Percentiles rank a stretch among this genome's conserved stretches.
phyloP scores from a whole-genome alignment of 768 basidiomycete species.

The Leccinellum luteum region DNA sequence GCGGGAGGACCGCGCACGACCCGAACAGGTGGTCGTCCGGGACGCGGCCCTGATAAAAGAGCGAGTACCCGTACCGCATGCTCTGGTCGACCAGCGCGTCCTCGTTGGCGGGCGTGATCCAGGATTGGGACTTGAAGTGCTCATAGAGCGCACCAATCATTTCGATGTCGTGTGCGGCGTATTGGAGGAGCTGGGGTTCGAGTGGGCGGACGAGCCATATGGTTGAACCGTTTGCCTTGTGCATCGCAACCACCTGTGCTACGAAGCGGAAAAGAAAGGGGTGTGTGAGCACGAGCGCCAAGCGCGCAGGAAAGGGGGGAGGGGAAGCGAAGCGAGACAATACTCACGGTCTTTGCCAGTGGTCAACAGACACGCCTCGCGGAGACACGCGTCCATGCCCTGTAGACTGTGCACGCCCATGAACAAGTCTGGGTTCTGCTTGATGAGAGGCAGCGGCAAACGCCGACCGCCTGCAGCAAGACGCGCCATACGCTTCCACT shows the following conservation, averaged over 20 bases:
- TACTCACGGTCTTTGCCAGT: slow-evolving; percentile 36
- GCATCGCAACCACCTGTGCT: slow-evolving; percentile 39
- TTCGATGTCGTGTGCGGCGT: slow-evolving; percentile 43
- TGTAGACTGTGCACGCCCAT: slow-evolving; percentile 33
- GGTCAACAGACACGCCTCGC: slow-evolving; percentile 21
- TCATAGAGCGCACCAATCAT: slow-evolving; percentile 37
- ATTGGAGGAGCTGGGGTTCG: slow-evolving; percentile 33
- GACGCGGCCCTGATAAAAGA: slow-evolving; percentile 28
- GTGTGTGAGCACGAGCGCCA: background rate
- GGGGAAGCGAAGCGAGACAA: background rate
- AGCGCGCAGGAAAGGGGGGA: too few species aligned
- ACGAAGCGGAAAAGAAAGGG: background rate
- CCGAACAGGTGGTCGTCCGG: slow-evolving; percentile 24
- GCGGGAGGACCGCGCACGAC: slow-evolving; percentile 20
- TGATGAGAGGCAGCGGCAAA: slow-evolving; percentile 23
- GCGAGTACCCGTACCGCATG: slow-evolving; percentile 30
- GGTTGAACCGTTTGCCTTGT: slow-evolving; percentile 26
- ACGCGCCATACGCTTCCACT: slow-evolving; percentile 27
- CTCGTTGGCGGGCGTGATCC: slow-evolving; percentile 22
- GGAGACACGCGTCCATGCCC: slow-evolving; percentile 37
- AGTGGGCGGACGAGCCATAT: slow-evolving; percentile 40
- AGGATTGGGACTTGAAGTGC: slow-evolving; percentile 27
- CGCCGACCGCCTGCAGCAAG: slow-evolving; percentile 24
- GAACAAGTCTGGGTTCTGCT: slow-evolving; percentile 25
- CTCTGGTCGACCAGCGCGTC: slow-evolving; percentile 20